A percentile compares a stretch with the other conserved stretches of the same genome.
phyloP scores from a whole-genome alignment of 257 asterid genomes.

The Verbascum thapsus region DNA sequence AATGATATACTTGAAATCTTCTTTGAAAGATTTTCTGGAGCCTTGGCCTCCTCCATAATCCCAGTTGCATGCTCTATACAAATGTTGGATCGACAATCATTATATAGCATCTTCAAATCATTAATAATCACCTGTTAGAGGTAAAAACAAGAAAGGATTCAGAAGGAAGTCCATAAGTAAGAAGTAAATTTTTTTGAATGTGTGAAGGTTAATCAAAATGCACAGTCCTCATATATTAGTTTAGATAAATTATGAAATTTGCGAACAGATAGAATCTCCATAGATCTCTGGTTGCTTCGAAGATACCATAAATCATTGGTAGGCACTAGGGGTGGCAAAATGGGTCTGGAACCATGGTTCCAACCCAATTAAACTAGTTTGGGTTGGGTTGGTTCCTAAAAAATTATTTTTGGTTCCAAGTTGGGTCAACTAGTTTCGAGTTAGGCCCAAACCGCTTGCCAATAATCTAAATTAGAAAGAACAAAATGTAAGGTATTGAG shows the following conservation, averaged over 20 bases:
- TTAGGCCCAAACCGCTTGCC: no score
- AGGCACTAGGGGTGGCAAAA: no score
- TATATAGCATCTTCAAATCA: slow-evolving; percentile 62
- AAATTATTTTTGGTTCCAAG: no score
- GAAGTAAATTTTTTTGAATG: not conserved
- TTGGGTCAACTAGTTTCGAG: no score
- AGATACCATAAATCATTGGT: slow-evolving; percentile 4
- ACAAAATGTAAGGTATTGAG: no score
- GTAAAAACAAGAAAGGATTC: slow-evolving; percentile 11
- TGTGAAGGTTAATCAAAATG: slow-evolving; percentile 17
- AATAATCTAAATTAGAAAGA: no score
- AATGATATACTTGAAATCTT: slow-evolving; percentile 70
- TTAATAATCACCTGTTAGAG: slow-evolving; percentile 55
- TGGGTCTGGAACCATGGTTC: no score
- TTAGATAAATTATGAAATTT: not conserved
- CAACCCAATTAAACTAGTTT: no score
- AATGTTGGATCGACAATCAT: slow-evolving; percentile 73
- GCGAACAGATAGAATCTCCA: slow-evolving; percentile 10
- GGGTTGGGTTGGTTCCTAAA: no score
- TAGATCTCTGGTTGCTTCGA: slow-evolving; percentile 10
- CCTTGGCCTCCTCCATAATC: slow-evolving; percentile 86
- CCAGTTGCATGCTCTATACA: slow-evolving; percentile 93
- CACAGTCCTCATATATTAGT: not conserved
- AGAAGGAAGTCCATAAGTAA: slow-evolving; percentile 9
- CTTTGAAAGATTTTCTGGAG: slow-evolving; percentile 79